Evolutionary conservation across 352 stramenopile species (phyloP), one percentile per base, ranked within the genome.

Genomic region (Elongisporangium undulatum): DNA sequence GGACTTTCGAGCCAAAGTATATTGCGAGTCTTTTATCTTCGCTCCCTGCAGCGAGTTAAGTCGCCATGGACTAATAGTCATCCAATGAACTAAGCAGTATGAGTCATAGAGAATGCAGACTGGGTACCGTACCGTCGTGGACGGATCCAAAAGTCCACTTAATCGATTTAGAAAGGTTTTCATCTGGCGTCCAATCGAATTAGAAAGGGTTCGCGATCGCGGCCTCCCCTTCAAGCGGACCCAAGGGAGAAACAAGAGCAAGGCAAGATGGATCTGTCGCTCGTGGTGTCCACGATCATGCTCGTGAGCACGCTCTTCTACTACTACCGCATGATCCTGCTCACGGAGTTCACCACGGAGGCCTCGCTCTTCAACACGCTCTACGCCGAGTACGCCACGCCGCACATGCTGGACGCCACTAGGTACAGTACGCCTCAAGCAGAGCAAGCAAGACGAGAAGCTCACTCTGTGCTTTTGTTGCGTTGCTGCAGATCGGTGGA

Each of bases 361-460:
- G 75, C 77, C 22, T 77, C 79, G 63, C 73, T 86, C 55, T 90
- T 88, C 64, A 85, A 90, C 67, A 87, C 79, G 64, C 80, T 90
- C 50, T 86, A 90, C 69, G 75, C 80, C 38, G 80, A 90, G 57
- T 88, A 83, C 63, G 72, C 65, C 67, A 85, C 72, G 39, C 68
- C 71, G 53, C 75, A 87, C 49, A 84, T 90, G 64, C 64, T 77
- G 38, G 74, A 85, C 39, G 69, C 80, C 29, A 41, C 29, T 13
- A 41, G 38, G 56, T 87, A 49, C 67, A 75, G 80, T 90, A 61
- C 24, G 72, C 64, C n/a, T n/a, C n/a, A n/a, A n/a, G n/a, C n/a
- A n/a, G n/a, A n/a, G 45, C 53, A 24, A 22, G 13, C 34, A 24
- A 10, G 26, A 34, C 4, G 26, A 34, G 26, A 4, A 34, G 8